phyloP scores from a whole-genome alignment of 75 land plant genomes.

The Azolla pinnata region DNA sequence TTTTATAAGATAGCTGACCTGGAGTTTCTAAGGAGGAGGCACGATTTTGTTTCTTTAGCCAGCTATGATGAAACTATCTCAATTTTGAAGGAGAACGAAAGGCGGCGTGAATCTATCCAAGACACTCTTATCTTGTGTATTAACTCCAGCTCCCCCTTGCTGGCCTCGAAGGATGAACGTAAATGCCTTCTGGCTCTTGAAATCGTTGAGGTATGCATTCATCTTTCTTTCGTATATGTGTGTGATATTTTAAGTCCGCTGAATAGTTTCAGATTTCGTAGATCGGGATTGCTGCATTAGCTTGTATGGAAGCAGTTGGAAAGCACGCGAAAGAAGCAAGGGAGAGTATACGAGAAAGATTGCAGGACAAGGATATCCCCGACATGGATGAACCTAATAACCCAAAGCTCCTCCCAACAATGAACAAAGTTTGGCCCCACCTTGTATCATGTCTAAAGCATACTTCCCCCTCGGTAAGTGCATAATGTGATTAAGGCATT shows the following conservation, averaged over 20 bases:
- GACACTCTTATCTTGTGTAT: constrained; percentile 20
- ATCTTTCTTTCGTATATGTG: no score
- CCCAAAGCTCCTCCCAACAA: constrained; percentile 27
- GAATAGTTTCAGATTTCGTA: constrained; percentile 9
- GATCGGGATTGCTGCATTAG: constrained; percentile 24
- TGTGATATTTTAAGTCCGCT: background rate
- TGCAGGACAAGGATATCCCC: background rate
- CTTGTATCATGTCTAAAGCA: constrained; percentile 23
- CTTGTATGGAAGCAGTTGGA: constrained; percentile 19
- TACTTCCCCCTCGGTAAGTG: constrained; percentile 21
- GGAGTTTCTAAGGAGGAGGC: background rate
- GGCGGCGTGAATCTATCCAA: constrained; percentile 17
- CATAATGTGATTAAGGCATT: background rate
- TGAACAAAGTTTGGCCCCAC: constrained; percentile 33
- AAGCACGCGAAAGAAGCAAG: constrained; percentile 2
- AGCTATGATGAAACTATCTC: constrained; percentile 13
- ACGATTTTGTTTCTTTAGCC: background rate
- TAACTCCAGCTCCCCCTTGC: constrained; percentile 20
- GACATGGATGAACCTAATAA: constrained; percentile 1
- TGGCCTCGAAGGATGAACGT: constrained; percentile 25
- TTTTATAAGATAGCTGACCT: no score
- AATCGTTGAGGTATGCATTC: constrained; percentile 20
- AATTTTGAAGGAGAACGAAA: constrained; percentile 12
- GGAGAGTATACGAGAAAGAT: background rate
- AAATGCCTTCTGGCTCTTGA: constrained; percentile 26